Conservation (phyloP, 768 basidiomycete genomes). For the Leucocoprinus leucothites region DNA sequence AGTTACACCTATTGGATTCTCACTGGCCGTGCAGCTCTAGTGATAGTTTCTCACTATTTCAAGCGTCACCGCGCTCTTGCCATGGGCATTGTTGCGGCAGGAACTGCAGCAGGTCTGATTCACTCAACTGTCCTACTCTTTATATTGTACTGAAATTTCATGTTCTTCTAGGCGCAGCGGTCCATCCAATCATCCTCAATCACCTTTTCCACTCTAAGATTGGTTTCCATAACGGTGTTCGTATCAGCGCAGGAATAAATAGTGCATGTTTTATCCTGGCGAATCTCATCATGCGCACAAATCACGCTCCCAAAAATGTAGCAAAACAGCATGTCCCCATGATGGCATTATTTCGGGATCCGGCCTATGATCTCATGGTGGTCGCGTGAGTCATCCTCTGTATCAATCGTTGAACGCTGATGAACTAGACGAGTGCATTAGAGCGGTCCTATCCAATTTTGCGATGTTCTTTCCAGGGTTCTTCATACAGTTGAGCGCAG, state of each 20-base stretch:
- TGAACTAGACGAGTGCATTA: conserved; percentile 8
- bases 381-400: conserved; percentile 26
- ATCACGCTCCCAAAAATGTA: conserved; percentile 36
- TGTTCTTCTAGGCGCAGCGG: conserved; percentile 55
- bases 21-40: conserved; percentile 17
- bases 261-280: conserved; percentile 29
- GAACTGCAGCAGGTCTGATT: conserved; percentile 4
- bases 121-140: background rate
- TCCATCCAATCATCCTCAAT: conserved; percentile 66
- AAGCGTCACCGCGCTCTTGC: conserved; percentile 29
- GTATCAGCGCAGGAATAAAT: conserved; percentile 42
- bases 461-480: conserved; percentile 51
- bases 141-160: conserved; percentile 25
- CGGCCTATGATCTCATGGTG: conserved; percentile 39
- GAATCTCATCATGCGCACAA: conserved; percentile 35
- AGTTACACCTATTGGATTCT: background rate
- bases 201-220: conserved; percentile 40
- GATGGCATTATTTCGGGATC: conserved; percentile 37
- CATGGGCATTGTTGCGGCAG: conserved; percentile 34
- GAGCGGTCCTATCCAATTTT: conserved; percentile 29
- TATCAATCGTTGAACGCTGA: background rate
- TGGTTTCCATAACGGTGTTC: conserved; percentile 51
- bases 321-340: conserved; percentile 19
- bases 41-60: conserved; percentile 35
- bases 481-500: conserved; percentile 54